Evolutionary conservation across 108 stramenopile species (phyloP).

Genomic region (Nitzschia sp.): DNA sequence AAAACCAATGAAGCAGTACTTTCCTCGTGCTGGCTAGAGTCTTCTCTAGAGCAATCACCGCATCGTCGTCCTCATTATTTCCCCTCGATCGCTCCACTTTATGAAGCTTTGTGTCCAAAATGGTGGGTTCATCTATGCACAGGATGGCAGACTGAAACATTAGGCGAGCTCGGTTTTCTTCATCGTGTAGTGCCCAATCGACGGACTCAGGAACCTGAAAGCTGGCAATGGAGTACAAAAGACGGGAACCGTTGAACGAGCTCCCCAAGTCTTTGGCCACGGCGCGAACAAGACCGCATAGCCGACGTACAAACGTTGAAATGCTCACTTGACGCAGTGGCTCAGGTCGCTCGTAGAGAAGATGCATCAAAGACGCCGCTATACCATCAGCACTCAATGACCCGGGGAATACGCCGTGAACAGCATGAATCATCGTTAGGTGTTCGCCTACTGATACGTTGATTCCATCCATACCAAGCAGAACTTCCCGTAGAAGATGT

Average conservation of each 20-base stretch:
- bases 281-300: conserved; percentile 36
- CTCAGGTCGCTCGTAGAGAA: conserved; percentile 15
- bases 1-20: conserved; percentile 56
- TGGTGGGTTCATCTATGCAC: conserved; percentile 20
- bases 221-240: conserved; percentile 47
- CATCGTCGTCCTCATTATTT: neutral
- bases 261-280: conserved; percentile 45
- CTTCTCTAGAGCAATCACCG: neutral
- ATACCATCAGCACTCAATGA: conserved; percentile 43
- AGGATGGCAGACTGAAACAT: conserved; percentile 63
- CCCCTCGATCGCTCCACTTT: conserved; percentile 5
- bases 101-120: conserved; percentile 4
- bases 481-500: conserved; percentile 44
- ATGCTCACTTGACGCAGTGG: neutral
- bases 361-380: conserved; percentile 30
- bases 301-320: conserved; percentile 16
- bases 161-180: conserved; percentile 51
- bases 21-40: conserved; percentile 21
- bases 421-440: conserved; percentile 56
- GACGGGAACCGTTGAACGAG: conserved; percentile 46
- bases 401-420: conserved; percentile 40
- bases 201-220: conserved; percentile 21
- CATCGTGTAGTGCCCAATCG: conserved; percentile 31
- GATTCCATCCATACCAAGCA: conserved; percentile 17
- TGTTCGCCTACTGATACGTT: conserved; percentile 27